These are phyloP conservation scores for Lactifluus pinguis DNA, from an alignment of 768 basidiomycete genomes.

Conservation along the genomic window DNA sequence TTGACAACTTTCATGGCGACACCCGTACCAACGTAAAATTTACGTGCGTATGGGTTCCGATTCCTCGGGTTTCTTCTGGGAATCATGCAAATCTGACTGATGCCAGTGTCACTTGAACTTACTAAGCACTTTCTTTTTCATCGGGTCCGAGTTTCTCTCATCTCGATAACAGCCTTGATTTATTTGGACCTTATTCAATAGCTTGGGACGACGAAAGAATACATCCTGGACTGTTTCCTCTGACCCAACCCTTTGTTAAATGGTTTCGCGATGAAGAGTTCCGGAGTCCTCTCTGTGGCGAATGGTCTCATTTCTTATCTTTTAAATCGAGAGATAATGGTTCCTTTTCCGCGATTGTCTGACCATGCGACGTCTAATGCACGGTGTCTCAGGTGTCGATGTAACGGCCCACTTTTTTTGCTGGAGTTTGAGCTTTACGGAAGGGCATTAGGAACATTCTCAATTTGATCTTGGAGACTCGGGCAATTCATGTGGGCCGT, in stretches of 20 bases:
- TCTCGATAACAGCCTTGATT: slow-evolving; percentile 6
- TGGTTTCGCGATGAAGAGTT: slow-evolving; percentile 20
- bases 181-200: slow-evolving; percentile 26
- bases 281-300: slow-evolving; percentile 25
- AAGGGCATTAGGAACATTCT: slow-evolving; percentile 18
- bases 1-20: no score
- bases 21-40: no score
- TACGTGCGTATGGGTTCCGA: no score
- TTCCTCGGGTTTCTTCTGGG: no score
- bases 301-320: slow-evolving; percentile 26
- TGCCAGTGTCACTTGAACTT: no score
- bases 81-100: no score
- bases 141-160: no score
- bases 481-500: slow-evolving; percentile 23
- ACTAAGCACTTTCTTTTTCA: no score
- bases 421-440: slow-evolving; percentile 31
- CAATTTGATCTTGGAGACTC: slow-evolving; percentile 19
- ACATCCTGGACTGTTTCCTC: slow-evolving; percentile 19
- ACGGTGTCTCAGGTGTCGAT: slow-evolving; percentile 28
- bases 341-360: neutral
- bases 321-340: slow-evolving; percentile 15
- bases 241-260: slow-evolving; percentile 26
- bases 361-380: slow-evolving; percentile 19
- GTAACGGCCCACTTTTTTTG: slow-evolving; percentile 24
- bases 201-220: slow-evolving; percentile 21